These are phyloP conservation scores for Neurospora sp. DNA, from an alignment of 495 filamentous ascomycete genomes.

Conservation along the genomic window DNA sequence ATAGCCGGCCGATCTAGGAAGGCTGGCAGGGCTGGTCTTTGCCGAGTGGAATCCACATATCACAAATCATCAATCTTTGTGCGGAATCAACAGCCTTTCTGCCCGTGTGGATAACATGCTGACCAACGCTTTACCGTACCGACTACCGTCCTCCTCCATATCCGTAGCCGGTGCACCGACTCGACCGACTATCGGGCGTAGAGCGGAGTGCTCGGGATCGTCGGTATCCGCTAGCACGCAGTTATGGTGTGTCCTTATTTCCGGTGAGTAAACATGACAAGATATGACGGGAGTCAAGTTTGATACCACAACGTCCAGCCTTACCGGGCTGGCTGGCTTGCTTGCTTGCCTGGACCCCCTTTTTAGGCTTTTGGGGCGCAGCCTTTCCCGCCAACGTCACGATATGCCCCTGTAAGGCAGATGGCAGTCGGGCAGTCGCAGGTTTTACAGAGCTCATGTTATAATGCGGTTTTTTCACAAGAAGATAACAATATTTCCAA, in stretches of 20 bases:
- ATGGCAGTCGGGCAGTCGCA: neutral
- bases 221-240: neutral
- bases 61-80: neutral
- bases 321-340: neutral
- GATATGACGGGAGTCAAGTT: neutral
- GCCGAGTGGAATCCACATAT: neutral
- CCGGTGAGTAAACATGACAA: neutral
- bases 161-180: neutral
- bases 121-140: neutral
- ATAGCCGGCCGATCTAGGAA: neutral
- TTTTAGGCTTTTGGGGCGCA: neutral
- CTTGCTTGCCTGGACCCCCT: neutral
- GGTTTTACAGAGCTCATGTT: neutral
- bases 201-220: neutral
- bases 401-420: neutral
- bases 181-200: neutral
- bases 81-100: neutral
- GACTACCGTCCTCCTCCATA: neutral
- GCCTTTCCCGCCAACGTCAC: neutral
- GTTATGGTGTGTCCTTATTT: neutral
- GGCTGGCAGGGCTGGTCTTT: neutral
- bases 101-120: neutral
- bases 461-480: neutral
- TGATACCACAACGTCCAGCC: neutral
- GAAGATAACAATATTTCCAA: neutral